Evolutionary conservation across 768 basidiomycete species (phyloP), one percentile per base, ranked within the genome.

Genomic region (Wakefieldia striispora): DNA sequence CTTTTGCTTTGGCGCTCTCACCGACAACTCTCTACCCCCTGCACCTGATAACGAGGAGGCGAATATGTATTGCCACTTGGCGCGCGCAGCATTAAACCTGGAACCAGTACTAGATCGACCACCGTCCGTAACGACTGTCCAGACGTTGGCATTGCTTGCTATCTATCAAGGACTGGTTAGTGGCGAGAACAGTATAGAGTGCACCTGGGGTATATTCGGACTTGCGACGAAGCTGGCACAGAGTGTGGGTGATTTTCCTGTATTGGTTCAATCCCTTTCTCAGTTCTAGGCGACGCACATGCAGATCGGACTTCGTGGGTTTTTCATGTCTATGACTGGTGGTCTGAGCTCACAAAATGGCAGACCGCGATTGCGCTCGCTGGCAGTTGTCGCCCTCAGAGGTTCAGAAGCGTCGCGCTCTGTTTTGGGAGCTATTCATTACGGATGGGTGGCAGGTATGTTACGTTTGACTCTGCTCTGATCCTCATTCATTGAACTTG

Each of bases 351-450:
- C n/a, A 68, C 17, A 24, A n/a, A 35, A n/a, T 2, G 19, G 37
- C 47, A 87, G 85, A 88, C 57, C 83, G 84, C 8, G 85, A 88
- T 60, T 83, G 83, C 60, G 84, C 84, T 6, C 74, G 86, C 26
- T 88, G 84, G 83, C 77, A 80, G 33, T 64, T 88, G 17, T 55
- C 78, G 6, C 75, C 76, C 3, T 72, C 75, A 1, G 85, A 85
- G 58, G 82, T 86, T 5, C 84, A 88, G 68, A 86, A 86, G 62
- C 77, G 86, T 4, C 76, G 85, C 26, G 77, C 81, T 1, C 62
- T 87, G 20, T 87, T 87, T 57, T 87, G 86, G 86, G 85, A 88
- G 52, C 51, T 87, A 24, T 86, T 84, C 56, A 82, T 86, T 54
- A 83, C 84, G 0, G 85, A 87, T 61, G 81, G 81, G 52, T 87